A percentile compares a stretch with the other conserved stretches of the same genome.
Evolutionary conservation across 2,329 filamentous ascomycete species (phyloP).

Genomic region (Talaromyces atroroseus): DNA sequence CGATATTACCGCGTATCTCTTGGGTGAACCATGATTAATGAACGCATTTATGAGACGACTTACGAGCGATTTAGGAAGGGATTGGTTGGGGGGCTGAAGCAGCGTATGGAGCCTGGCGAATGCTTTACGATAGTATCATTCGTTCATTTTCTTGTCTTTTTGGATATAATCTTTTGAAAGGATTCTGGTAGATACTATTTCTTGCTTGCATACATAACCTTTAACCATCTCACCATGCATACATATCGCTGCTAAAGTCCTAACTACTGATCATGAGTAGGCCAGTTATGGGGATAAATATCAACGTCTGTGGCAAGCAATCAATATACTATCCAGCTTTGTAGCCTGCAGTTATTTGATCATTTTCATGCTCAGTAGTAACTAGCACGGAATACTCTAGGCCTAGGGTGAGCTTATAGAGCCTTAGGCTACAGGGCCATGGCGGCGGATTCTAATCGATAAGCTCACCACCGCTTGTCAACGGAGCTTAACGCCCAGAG

Average conservation of each 20-base stretch:
- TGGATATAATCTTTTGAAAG: background rate
- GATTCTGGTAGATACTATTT: constrained; percentile 2
- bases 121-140: background rate
- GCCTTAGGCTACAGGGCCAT: too few species aligned
- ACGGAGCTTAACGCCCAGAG: too few species aligned
- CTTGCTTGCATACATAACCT: background rate
- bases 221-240: background rate
- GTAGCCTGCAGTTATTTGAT: background rate
- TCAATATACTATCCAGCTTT: too few species aligned
- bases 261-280: too few species aligned
- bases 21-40: constrained; percentile 62
- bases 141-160: constrained; percentile 6
- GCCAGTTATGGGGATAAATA: too few species aligned
- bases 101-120: constrained; percentile 28
- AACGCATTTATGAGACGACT: constrained; percentile 13
- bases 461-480: background rate
- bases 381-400: too few species aligned
- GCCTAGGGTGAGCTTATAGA: background rate
- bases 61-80: constrained; percentile 11
- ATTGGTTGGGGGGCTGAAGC: constrained; percentile 1
- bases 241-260: too few species aligned
- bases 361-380: too few species aligned
- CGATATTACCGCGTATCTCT: constrained; percentile 77
- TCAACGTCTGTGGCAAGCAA: too few species aligned
- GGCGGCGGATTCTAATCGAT: background rate